Conservation (phyloP, 164 flowering plant genomes). For the Berberis thunbergii region DNA sequence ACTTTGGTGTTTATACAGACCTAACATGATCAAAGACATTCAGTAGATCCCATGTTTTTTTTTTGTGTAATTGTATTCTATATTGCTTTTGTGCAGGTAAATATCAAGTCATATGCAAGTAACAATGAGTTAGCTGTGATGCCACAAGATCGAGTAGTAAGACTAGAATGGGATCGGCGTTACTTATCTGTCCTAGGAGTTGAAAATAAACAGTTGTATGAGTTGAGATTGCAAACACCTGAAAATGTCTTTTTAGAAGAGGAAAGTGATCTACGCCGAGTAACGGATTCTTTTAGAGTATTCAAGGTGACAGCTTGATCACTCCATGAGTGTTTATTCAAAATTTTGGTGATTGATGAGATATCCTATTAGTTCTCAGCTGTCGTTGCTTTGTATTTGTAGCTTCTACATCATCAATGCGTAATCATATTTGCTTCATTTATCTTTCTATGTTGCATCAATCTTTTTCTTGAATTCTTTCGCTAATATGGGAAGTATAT, state of each 20-base stretch:
- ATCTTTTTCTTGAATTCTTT: too few relatives aligned
- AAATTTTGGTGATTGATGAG: neutral
- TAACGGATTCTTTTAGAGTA: conserved; percentile 90
- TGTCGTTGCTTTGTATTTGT: neutral
- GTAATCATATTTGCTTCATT: too few relatives aligned
- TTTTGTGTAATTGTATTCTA: neutral
- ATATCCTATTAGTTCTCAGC: neutral
- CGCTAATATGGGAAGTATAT: too few relatives aligned
- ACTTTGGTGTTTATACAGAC: too few relatives aligned
- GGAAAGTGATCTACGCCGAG: conserved; percentile 61
- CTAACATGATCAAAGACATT: too few relatives aligned
- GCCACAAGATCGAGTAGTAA: conserved; percentile 71
- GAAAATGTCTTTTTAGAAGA: conserved; percentile 78
- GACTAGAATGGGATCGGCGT: conserved; percentile 82
- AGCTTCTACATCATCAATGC: neutral
- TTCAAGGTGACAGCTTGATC: conserved; percentile 46
- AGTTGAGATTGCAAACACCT: conserved; percentile 76
- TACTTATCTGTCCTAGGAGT: conserved; percentile 96
- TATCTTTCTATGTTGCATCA: too few relatives aligned
- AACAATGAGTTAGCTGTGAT: conserved; percentile 92
- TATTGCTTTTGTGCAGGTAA: conserved; percentile 40
- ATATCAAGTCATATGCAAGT: conserved; percentile 90
- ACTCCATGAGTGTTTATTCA: neutral
- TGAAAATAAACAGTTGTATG: conserved; percentile 73
- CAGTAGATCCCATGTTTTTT: neutral